Percentiles rank a stretch among this genome's conserved stretches.
phyloP scores from a whole-genome alignment of 73 alveolate genomes.

The Paramecium biaurelia region DNA sequence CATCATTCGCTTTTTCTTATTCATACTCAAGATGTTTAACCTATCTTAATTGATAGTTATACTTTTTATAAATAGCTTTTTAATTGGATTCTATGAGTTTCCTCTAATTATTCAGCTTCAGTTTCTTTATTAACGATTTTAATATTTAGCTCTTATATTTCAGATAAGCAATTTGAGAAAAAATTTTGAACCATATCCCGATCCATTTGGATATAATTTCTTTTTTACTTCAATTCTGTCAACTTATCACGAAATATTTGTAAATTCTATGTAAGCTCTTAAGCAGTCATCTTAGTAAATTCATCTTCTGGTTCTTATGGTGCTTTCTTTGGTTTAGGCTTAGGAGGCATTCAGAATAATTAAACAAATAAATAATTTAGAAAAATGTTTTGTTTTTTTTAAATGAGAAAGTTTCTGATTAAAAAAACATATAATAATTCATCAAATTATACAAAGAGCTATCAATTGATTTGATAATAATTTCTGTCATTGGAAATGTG shows the following conservation, averaged over 20 bases:
- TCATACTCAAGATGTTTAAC: conserved; percentile 95
- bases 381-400: neutral
- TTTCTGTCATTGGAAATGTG: too few relatives aligned
- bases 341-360: conserved; percentile 21
- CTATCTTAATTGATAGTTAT: conserved; percentile 18
- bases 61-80: conserved; percentile 89
- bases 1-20: conserved; percentile 77
- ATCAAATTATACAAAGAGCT: neutral
- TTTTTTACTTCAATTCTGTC: conserved; percentile 76
- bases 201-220: conserved; percentile 91
- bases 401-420: neutral
- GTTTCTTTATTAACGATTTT: conserved; percentile 83
- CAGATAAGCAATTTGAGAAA: conserved; percentile 82
- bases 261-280: conserved; percentile 4
- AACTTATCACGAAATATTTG: conserved; percentile 69
- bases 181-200: conserved; percentile 93
- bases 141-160: conserved; percentile 77
- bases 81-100: conserved; percentile 85
- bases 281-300: conserved; percentile 66
- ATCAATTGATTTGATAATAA: neutral
- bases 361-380: neutral
- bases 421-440: too few relatives aligned
- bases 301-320: conserved; percentile 79
- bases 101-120: conserved; percentile 82
- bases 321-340: conserved; percentile 57